A percentile compares a stretch with the other conserved stretches of the same genome.
phyloP scores from a whole-genome alignment of 1,139 yeast species.

The Pichia sp. region DNA sequence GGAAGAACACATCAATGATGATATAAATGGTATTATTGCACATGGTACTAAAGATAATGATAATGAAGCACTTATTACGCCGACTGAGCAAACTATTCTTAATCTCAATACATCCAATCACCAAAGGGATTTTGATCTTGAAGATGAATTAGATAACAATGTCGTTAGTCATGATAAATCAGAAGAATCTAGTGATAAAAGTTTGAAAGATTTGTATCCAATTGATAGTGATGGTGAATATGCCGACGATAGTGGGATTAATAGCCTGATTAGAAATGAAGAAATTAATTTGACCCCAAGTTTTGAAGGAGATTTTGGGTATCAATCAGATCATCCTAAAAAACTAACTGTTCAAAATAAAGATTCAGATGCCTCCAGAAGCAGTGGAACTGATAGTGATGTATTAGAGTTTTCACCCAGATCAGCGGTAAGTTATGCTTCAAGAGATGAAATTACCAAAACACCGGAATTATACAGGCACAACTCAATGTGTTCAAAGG shows the following conservation, averaged over 20 bases:
- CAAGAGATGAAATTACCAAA: too few relatives aligned
- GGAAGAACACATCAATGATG: background rate
- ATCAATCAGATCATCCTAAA: background rate
- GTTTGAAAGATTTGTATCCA: constrained; percentile 16
- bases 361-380: background rate
- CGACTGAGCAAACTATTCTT: constrained; percentile 6
- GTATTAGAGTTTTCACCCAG: constrained; percentile 13
- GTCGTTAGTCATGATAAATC: background rate
- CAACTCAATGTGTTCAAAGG: constrained; percentile 5
- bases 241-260: constrained; percentile 1
- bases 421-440: too few relatives aligned
- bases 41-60: too few relatives aligned
- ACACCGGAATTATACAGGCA: constrained; percentile 10
- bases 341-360: background rate
- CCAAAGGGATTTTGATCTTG: constrained; percentile 15
- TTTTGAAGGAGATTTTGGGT: too few relatives aligned
- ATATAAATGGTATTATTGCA: background rate
- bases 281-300: too few relatives aligned
- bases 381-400: background rate
- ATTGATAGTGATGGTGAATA: constrained; percentile 9
- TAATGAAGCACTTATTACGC: constrained; percentile 1
- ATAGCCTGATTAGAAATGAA: too few relatives aligned
- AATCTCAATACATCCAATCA: background rate
- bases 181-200: background rate
- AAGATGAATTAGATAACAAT: constrained; percentile 15